phyloP scores from a whole-genome alignment of 371 early-diverging fungal species.

The Lichtheimia ornata region DNA sequence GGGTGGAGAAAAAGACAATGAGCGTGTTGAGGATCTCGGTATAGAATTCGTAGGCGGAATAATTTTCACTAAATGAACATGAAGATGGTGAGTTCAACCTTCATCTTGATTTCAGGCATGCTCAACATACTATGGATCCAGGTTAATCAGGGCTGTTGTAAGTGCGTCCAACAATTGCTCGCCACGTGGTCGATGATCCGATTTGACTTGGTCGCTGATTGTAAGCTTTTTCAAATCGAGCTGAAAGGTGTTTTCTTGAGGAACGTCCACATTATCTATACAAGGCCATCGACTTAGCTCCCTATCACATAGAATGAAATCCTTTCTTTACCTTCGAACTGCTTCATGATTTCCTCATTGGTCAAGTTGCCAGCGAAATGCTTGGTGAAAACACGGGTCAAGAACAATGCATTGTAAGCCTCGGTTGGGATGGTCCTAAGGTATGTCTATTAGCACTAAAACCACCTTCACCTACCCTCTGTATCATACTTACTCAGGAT shows the following conservation, averaged over 20 bases:
- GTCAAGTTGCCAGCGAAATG: slow-evolving; percentile 68
- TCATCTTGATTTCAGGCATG: not conserved
- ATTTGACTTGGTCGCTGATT: slow-evolving; percentile 38
- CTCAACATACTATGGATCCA: slow-evolving; percentile 59
- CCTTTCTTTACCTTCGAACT: slow-evolving; percentile 59
- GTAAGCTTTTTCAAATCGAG: slow-evolving; percentile 36
- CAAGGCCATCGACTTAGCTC: too few species aligned
- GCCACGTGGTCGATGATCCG: slow-evolving; percentile 47
- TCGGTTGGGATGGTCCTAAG: slow-evolving; percentile 41
- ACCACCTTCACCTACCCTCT: not conserved
- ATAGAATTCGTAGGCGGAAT: slow-evolving; percentile 72
- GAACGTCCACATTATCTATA: not conserved
- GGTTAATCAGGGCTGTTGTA: slow-evolving; percentile 58
- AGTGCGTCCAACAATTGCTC: slow-evolving; percentile 64
- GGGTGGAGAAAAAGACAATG: slow-evolving; percentile 66
- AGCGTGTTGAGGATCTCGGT: slow-evolving; percentile 65
- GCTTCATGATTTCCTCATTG: slow-evolving; percentile 55
- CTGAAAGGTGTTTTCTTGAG: not conserved
- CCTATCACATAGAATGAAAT: not conserved
- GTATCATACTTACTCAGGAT: slow-evolving; percentile 47
- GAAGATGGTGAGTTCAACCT: not conserved
- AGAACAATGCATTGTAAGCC: slow-evolving; percentile 71
- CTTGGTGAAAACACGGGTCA: slow-evolving; percentile 65
- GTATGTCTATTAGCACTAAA: not conserved
- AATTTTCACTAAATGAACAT: slow-evolving; percentile 45